Evolutionary conservation across 345 rosid species (phyloP).

Genomic region (Salix arbutifolia): DNA sequence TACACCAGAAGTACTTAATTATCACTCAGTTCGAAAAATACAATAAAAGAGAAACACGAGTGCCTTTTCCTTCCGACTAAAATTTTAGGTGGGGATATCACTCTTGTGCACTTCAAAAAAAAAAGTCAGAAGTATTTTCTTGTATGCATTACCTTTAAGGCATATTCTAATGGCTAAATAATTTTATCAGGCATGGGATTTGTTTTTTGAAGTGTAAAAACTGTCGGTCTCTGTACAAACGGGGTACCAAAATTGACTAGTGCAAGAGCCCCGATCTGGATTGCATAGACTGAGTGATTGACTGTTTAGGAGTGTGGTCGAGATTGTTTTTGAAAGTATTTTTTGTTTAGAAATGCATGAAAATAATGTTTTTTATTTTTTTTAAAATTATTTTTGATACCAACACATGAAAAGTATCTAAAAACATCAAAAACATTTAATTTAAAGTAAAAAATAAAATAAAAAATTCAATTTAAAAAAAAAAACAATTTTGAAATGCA

Average conservation of each 20-base stretch:
- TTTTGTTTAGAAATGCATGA: no score
- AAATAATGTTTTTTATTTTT: no score
- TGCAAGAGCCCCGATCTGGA: not conserved
- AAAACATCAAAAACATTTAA: no score
- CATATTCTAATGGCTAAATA: not conserved
- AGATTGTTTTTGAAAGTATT: no score
- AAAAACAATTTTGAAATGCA: no score
- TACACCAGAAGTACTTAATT: no score
- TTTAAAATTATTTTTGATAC: no score
- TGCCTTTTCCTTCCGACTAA: not conserved
- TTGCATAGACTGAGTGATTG: not conserved
- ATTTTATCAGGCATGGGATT: not conserved
- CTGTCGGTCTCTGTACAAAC: not conserved
- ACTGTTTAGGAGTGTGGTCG: no score
- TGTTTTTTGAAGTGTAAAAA: not conserved
- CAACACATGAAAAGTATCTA: no score
- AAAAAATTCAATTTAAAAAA: no score
- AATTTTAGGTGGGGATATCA: not conserved
- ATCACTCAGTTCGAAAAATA: no score
- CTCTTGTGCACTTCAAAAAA: not conserved
- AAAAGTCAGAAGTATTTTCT: not conserved
- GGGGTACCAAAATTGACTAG: not conserved
- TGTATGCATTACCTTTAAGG: not conserved
- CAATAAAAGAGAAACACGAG: not conserved
- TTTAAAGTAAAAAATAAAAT: no score